A percentile compares a stretch with the other conserved stretches of the same genome.
Conservation (phyloP, 768 basidiomycete species). For the Boletus insuetus region DNA sequence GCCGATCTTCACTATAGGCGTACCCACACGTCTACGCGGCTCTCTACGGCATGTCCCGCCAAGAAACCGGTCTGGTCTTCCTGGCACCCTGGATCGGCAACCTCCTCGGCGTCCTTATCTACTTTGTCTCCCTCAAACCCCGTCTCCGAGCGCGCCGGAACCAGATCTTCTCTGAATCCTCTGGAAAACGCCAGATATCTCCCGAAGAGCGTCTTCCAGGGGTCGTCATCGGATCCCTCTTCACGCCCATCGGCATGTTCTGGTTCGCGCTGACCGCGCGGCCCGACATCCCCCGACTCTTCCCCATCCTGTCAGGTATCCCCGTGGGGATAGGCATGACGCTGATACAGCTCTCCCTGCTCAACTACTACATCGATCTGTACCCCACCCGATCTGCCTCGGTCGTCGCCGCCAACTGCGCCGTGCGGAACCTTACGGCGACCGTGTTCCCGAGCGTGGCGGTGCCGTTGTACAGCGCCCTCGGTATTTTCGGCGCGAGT, state of each 20-base stretch:
- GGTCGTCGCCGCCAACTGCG: slow-evolving; percentile 28
- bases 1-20: slow-evolving; percentile 10
- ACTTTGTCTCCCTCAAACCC: slow-evolving; percentile 27
- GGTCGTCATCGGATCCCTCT: slow-evolving; percentile 22
- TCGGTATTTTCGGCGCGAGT: slow-evolving; percentile 21
- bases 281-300: slow-evolving; percentile 3
- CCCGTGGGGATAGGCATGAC: slow-evolving; percentile 31
- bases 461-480: slow-evolving; percentile 19
- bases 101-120: slow-evolving; percentile 24
- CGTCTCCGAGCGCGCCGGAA: slow-evolving; percentile 14
- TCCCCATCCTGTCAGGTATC: slow-evolving; percentile 22
- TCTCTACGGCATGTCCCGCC: slow-evolving; percentile 24
- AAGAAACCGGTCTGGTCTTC: slow-evolving; percentile 23
- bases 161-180: slow-evolving; percentile 16
- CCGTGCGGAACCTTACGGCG: slow-evolving; percentile 20
- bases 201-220: slow-evolving; percentile 30
- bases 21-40: slow-evolving; percentile 22
- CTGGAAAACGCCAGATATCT: slow-evolving; percentile 21
- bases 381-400: slow-evolving; percentile 31
- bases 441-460: slow-evolving; percentile 25
- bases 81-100: slow-evolving; percentile 27
- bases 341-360: slow-evolving; percentile 24
- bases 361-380: slow-evolving; percentile 31
- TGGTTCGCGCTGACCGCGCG: slow-evolving; percentile 26
- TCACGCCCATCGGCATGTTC: slow-evolving; percentile 29